A percentile compares a stretch with the other conserved stretches of the same genome.
phyloP scores from a whole-genome alignment of 495 filamentous ascomycete genomes.

The Achaetomiella virescens region DNA sequence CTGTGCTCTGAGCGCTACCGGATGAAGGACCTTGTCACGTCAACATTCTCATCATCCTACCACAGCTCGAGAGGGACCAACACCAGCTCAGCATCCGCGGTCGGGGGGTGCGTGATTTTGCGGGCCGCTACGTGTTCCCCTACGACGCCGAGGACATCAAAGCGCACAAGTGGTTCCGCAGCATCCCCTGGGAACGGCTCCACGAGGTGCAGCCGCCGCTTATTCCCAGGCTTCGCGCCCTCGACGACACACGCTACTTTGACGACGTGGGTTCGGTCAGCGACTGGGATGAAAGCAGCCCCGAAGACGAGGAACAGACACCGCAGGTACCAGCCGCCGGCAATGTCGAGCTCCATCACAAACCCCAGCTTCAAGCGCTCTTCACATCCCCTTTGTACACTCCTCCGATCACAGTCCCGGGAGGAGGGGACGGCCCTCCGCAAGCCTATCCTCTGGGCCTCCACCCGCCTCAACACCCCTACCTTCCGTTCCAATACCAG shows the following conservation, averaged over 20 bases:
- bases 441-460: neutral
- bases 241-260: conserved; percentile 86
- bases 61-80: neutral
- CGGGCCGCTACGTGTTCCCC: conserved; percentile 62
- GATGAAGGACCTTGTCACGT: conserved; percentile 51
- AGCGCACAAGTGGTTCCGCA: conserved; percentile 64
- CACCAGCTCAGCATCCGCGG: neutral
- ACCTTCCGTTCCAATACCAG: neutral
- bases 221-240: conserved; percentile 59
- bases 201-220: conserved; percentile 68
- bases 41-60: conserved; percentile 19
- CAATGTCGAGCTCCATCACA: neutral
- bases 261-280: conserved; percentile 70
- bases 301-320: conserved; percentile 16
- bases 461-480: too few relatives aligned
- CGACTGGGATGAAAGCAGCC: conserved; percentile 43
- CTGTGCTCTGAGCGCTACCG: conserved; percentile 67
- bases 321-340: neutral
- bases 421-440: too few relatives aligned
- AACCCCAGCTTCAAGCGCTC: neutral
- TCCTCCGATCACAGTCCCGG: neutral
- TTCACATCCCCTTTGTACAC: neutral
- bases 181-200: conserved; percentile 60
- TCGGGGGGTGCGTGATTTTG: conserved; percentile 23
- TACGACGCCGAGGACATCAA: conserved; percentile 77